A percentile compares a stretch with the other conserved stretches of the same genome.
phyloP scores from a whole-genome alignment of 2,329 filamentous ascomycete species.

The Mycosphaerella sp. region DNA sequence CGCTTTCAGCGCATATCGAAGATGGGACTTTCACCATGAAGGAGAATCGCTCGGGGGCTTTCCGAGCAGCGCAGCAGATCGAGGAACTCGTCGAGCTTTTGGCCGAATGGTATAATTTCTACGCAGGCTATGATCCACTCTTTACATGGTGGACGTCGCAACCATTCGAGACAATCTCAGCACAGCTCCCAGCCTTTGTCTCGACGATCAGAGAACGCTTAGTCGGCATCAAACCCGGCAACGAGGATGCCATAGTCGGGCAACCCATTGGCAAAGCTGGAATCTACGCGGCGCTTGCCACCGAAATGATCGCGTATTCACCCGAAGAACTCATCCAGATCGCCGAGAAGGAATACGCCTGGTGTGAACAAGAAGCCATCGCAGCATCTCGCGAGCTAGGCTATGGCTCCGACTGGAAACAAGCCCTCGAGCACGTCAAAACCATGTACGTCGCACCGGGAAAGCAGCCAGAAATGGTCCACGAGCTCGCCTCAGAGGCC shows the following conservation, averaged over 20 bases:
- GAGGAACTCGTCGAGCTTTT: constrained; percentile 40
- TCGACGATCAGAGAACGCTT: constrained; percentile 39
- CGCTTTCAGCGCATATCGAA: constrained; percentile 35
- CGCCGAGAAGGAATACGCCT: constrained; percentile 48
- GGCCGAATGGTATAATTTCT: constrained; percentile 47
- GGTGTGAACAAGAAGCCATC: constrained; percentile 53
- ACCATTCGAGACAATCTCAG: constrained; percentile 41
- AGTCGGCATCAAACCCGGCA: constrained; percentile 41
- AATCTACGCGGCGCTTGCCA: constrained; percentile 48
- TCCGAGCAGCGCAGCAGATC: constrained; percentile 44
- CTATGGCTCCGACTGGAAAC: constrained; percentile 46
- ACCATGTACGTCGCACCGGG: constrained; percentile 50
- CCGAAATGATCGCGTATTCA: constrained; percentile 54
- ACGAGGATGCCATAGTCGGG: constrained; percentile 50
- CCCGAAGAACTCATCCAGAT: constrained; percentile 52
- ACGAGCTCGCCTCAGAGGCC: constrained; percentile 48
- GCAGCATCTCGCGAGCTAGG: constrained; percentile 47
- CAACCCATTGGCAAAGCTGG: constrained; percentile 51
- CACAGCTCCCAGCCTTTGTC: constrained; percentile 35
- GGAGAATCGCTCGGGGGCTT: constrained; percentile 40
- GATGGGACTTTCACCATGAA: constrained; percentile 30
- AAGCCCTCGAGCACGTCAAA: constrained; percentile 53
- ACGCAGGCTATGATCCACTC: constrained; percentile 50
- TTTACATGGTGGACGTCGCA: constrained; percentile 53
- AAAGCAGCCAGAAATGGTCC: constrained; percentile 49